Evolutionary conservation across 345 rosid species (phyloP), one percentile per base, ranked within the genome.

Genomic region (Zanthoxylum bungeanum): DNA sequence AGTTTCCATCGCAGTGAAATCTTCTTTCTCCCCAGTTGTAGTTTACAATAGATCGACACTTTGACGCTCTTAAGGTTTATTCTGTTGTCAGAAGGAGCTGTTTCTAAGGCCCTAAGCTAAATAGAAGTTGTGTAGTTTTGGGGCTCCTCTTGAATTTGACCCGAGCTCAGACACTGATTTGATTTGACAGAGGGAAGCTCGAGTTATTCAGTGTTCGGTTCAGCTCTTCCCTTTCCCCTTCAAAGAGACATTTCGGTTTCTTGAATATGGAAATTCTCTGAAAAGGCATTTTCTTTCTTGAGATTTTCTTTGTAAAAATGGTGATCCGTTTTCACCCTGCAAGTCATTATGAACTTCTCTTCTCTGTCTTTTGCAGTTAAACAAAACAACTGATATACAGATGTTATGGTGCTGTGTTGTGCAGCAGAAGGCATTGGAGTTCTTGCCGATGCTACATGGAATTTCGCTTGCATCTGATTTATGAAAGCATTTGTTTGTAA

Each of bases 291-390:
- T 57, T 68, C 50, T 25, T 1, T 37, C 49, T 19, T 53, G 37
- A 53, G 25, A 24, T 68, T 28, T 44, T 56, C 28, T 24, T 37
- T 31, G 6, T 7, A 1, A 1, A 7, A n/a, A n/a, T n/a, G n/a
- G n/a, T n/a, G n/a, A n/a, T n/a, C n/a, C n/a, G n/a, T 11, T 28
- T 9, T 53, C 4, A 3, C 24, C 9, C 4, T 56, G n/a, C 36
- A 28, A 7, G 31, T 46, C 42, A n/a, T 16, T 71, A 2, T 57
- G 39, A 50, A 52, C 64, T n/a, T 33, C 14, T 4, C 50, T 27
- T 27, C 68, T 34, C 24, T 62, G 60, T 68, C 66, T 68, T 65
- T 70, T 82, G 88, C 87, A 90, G 92, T 44, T 87, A 65, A 80
- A 75, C 70, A 14, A 44, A 56, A 0, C 34, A 73, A n/a, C 36